Percentiles rank a stretch among this genome's conserved stretches.
Conservation (phyloP, 192 early-diverging fungal genomes). For the Mortierella antarctica region DNA sequence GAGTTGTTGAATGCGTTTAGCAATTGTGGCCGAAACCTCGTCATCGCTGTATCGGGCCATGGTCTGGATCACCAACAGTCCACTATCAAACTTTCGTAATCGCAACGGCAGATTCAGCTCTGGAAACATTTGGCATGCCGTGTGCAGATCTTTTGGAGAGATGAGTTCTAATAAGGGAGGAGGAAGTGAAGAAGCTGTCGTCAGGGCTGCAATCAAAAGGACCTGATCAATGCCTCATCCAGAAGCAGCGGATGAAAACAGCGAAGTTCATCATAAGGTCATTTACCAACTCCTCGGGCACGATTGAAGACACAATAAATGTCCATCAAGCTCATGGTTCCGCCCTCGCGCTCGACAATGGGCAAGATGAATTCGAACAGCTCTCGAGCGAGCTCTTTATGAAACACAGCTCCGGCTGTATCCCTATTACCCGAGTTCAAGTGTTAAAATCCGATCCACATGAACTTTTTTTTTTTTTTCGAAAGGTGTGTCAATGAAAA, state of each 20-base stretch:
- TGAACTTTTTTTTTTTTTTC: not conserved
- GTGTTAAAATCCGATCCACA: not conserved
- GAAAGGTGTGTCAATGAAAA: not conserved
- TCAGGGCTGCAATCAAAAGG: not conserved
- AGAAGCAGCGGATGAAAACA: not conserved
- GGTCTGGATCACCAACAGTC: conserved; percentile 81
- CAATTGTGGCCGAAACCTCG: conserved; percentile 68
- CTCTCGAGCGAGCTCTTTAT: conserved; percentile 88
- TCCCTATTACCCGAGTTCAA: conserved; percentile 58
- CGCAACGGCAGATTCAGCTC: conserved; percentile 76
- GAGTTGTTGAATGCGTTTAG: conserved; percentile 24
- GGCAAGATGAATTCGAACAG: conserved; percentile 84
- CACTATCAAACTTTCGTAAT: conserved; percentile 82
- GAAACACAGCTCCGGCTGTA: conserved; percentile 87
- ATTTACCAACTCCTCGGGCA: conserved; percentile 85
- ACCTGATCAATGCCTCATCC: not conserved
- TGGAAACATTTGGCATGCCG: conserved; percentile 78
- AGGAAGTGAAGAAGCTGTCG: not conserved
- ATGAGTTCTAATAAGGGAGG: conserved; percentile 71
- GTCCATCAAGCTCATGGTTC: conserved; percentile 87
- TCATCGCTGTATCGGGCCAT: conserved; percentile 70
- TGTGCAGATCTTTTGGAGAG: conserved; percentile 93
- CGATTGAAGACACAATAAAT: conserved; percentile 96
- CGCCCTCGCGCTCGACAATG: conserved; percentile 70
- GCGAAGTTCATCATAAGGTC: not conserved